phyloP scores from a whole-genome alignment of 208 protist genomes.

The Wallacemonas sp. region DNA sequence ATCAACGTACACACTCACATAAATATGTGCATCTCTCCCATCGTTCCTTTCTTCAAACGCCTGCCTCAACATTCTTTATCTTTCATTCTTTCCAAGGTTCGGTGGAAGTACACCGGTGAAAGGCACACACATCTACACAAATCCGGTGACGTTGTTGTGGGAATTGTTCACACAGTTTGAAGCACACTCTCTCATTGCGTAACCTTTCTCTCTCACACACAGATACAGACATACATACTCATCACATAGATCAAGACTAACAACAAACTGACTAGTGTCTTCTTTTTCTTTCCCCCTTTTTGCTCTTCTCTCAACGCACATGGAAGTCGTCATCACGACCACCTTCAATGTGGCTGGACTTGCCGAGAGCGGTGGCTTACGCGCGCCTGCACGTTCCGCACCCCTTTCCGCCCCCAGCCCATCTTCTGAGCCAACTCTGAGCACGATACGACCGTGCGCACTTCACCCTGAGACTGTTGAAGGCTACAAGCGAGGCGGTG shows the following conservation, averaged over 20 bases:
- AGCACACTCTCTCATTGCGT: conserved; percentile 4
- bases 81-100: neutral
- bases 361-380: conserved; percentile 22
- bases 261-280: too few species aligned
- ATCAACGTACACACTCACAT: neutral
- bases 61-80: neutral
- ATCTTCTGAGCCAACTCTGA: neutral
- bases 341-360: conserved; percentile 23
- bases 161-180: too few species aligned
- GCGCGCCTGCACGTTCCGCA: neutral
- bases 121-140: too few species aligned
- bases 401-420: neutral
- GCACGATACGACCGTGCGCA: conserved; percentile 13
- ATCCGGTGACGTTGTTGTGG: too few species aligned
- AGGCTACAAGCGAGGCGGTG: conserved; percentile 24
- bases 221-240: conserved; percentile 1
- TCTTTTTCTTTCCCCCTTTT: neutral
- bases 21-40: neutral
- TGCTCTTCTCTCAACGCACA: neutral
- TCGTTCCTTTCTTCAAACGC: neutral
- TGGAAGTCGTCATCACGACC: conserved; percentile 31
- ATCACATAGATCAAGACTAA: neutral
- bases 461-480: conserved; percentile 21
- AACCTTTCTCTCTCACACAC: conserved; percentile 11
- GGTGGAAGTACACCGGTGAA: too few species aligned